Evolutionary conservation across 176 grass and related monocot species (phyloP), one percentile per base, ranked within the genome.

Genomic region (Eleusine indica): DNA sequence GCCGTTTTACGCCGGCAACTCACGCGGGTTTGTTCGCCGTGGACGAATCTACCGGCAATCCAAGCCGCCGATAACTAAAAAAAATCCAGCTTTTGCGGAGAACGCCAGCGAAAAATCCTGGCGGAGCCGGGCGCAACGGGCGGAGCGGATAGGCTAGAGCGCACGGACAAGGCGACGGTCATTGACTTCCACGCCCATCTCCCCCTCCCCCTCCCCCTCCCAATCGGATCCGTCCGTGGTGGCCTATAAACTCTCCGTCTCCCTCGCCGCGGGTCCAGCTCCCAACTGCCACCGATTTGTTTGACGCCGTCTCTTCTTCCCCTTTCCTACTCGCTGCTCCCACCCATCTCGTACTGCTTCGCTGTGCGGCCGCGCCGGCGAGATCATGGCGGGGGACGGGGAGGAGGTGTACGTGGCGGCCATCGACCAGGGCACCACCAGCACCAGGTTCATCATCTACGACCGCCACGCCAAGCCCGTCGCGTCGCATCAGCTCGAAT

Each of bases 391-490:
- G 48, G 79, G 68, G 44, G 73, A 21, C 32, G 88, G 19, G 30
- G 91, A 85, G 64, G 82, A 93, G 58, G 82, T 98, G 32, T 93
- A 93, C 75, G 86, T 98, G 16, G 96, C 86, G 40, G 84, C 96
- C 63, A 93, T 98, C 75, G 96, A 98, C 70, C 96, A 98, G 79
- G 96, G 96, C 3, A 98, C 96, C 6, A 98, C 96, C 19, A 98
- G 96, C 87, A 98, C 96, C 30, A 52, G 96, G 52, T 98, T 95
- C 83, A 98, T 98, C 67, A 74, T 98, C 87, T 98, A 98, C 87
- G 91, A 98, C 82, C 68, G 80, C 75, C 53, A 87, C 49, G 91
- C 96, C 80, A 93, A 82, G 65, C 85, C 85, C 29, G 77, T 98
- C 73, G 91, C 87, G 0, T 98, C 93, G 6, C 96, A 98, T 83